Evolutionary conservation across 2,329 filamentous ascomycete genomes (phyloP), one percentile per base, ranked within the genome.

Genomic region (Hymenoscyphus linearis): DNA sequence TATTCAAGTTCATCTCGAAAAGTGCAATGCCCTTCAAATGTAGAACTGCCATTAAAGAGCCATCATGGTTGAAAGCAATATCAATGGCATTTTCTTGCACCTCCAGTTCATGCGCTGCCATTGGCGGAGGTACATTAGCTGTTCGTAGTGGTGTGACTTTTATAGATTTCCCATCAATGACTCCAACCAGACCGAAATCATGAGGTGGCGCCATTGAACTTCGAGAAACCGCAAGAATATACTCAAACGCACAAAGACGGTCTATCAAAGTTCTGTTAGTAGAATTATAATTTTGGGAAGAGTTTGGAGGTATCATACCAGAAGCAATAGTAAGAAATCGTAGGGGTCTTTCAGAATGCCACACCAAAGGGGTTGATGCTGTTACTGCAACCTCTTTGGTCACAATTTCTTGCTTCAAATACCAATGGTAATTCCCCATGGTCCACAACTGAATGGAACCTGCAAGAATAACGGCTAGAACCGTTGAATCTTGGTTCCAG

Each of bases 361-460:
- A 99, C 0, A 78, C 72, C 5, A 74, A 25, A 16, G 69, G 63
- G 22, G 31, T 62, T 18, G 50, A 56, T n/a, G 64, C 34, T n/a
- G 85, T 66, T 44, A 72, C 68, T 54, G 70, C 57, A 44, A 74
- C 69, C 3, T 69, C 67, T 13, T 68, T 69, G 6, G 81, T 76
- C 6, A 78, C 76, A 6, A 97, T 80, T 72, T 97, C 92, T 73
- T 96, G 92, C 77, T 99, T 99, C 16, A 99, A 80, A 74, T 98
- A 98, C 84, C 95, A 99, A 73, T 98, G 91, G 68, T 99, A 99
- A 74, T 99, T 99, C 22, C 91, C 90, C 82, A 89, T 96, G 0
- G 92, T 96, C 95, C 95, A 99, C 1, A 99, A 78, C 72, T 99
- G 95, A n/a, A 95, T 78, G 60, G 85, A 82, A 65, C 92, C 84